Conservation (phyloP, 257 asterid species). For the Scutellaria galericulata region DNA sequence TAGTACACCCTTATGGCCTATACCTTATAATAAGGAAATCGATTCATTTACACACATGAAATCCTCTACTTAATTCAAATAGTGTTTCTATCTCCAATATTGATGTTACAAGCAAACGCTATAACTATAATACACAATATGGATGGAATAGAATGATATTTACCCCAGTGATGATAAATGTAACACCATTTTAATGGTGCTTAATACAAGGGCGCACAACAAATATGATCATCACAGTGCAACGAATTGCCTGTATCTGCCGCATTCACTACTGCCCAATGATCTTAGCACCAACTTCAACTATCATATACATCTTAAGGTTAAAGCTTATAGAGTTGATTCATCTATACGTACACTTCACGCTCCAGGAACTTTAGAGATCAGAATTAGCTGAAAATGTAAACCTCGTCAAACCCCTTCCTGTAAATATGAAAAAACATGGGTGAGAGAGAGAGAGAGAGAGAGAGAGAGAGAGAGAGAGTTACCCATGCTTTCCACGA, state of each 20-base stretch:
- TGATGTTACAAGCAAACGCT: no score
- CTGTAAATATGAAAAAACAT: slow-evolving; percentile 45
- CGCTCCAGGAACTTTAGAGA: slow-evolving; percentile 7
- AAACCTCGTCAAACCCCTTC: slow-evolving; percentile 90
- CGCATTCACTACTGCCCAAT: not conserved
- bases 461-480: slow-evolving; percentile 29
- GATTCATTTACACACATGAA: no score
- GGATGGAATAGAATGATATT: no score
- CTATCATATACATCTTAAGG: not conserved
- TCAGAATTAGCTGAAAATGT: slow-evolving; percentile 60
- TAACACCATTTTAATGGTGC: not conserved
- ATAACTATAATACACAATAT: no score
- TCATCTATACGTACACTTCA: not conserved
- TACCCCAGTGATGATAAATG: no score
- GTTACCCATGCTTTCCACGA: slow-evolving; percentile 86
- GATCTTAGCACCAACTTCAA: not conserved
- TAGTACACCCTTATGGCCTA: no score
- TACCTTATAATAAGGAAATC: no score
- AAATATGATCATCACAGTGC: not conserved
- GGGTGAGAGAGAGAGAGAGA: slow-evolving; percentile 11
- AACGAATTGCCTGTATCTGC: not conserved
- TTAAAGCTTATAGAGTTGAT: not conserved
- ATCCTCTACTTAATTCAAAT: no score
- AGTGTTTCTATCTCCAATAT: no score
- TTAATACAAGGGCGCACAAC: not conserved